A percentile compares a stretch with the other conserved stretches of the same genome.
Evolutionary conservation across 2,329 filamentous ascomycete genomes (phyloP).

Genomic region (Microcyclosporella mali): DNA sequence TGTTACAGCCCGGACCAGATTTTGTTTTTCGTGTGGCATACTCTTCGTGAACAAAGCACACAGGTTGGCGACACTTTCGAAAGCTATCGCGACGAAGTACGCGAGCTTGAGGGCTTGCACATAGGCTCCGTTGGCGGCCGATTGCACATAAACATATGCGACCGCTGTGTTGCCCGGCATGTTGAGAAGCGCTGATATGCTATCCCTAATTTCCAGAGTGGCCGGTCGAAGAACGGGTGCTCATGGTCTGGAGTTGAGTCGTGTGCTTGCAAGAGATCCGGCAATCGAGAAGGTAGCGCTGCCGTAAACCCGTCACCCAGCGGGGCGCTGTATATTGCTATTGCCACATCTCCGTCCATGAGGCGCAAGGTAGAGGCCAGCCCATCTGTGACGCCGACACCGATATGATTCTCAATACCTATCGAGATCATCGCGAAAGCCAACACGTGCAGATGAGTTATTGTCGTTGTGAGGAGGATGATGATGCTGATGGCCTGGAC

Average conservation of each 20-base stretch:
- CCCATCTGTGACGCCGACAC: conserved; percentile 14
- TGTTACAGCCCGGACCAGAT: conserved; percentile 8
- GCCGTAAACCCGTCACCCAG: conserved; percentile 9
- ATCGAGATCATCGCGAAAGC: conserved; percentile 9
- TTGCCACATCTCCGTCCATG: conserved; percentile 16
- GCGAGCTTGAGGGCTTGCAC: conserved; percentile 11
- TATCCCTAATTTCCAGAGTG: conserved; percentile 9
- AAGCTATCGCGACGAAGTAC: conserved; percentile 12
- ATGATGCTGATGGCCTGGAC: conserved; percentile 12
- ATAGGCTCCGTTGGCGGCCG: conserved; percentile 9
- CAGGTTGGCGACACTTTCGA: conserved; percentile 8
- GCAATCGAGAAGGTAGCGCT: conserved; percentile 7
- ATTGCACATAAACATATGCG: conserved; percentile 1
- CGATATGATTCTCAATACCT: conserved; percentile 11
- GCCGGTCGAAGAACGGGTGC: conserved; percentile 5
- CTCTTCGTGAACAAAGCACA: conserved; percentile 11
- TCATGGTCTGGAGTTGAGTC: conserved; percentile 1
- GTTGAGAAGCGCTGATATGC: conserved; percentile 7
- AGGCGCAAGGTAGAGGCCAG: conserved; percentile 13
- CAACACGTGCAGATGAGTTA: conserved; percentile 13
- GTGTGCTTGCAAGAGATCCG: conserved; percentile 1
- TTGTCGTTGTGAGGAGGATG: conserved; percentile 9
- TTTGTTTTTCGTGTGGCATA: conserved; percentile 13
- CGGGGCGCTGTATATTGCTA: conserved; percentile 13
- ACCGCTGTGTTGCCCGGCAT: not conserved